A percentile compares a stretch with the other conserved stretches of the same genome.
These are phyloP conservation scores for Paspalum vaginatum DNA, from an alignment of 176 grass and related monocot genomes.

Conservation along the genomic window DNA sequence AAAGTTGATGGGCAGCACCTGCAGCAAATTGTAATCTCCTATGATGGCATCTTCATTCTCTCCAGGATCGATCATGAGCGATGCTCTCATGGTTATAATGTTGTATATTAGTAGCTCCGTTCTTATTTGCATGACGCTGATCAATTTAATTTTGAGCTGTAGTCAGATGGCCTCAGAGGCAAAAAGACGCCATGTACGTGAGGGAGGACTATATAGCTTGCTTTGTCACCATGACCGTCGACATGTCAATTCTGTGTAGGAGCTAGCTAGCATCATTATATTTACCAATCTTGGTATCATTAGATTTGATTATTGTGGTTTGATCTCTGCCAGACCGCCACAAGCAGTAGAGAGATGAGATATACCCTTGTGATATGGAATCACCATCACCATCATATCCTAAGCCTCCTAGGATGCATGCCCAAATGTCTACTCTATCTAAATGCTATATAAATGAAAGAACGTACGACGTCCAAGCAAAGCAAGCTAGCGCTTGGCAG, in stretches of 20 bases:
- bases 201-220: not conserved
- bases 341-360: not conserved
- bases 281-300: conserved; percentile 15
- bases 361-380: not conserved
- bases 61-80: not conserved
- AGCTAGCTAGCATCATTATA: not conserved
- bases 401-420: too few relatives aligned
- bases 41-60: not conserved
- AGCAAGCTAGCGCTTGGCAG: too few relatives aligned
- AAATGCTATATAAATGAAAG: too few relatives aligned
- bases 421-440: too few relatives aligned
- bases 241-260: conserved; percentile 7
- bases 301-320: not conserved
- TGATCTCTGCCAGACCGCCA: not conserved
- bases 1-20: not conserved
- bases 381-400: too few relatives aligned
- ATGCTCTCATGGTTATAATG: not conserved
- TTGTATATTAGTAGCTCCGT: too few relatives aligned
- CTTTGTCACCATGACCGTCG: not conserved
- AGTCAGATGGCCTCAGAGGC: too few relatives aligned
- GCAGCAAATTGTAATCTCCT: not conserved
- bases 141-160: too few relatives aligned
- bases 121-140: too few relatives aligned
- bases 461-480: too few relatives aligned
- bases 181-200: too few relatives aligned